Percentiles rank a stretch among this genome's conserved stretches.
Evolutionary conservation across 1,284 basidiomycete species (phyloP).

Genomic region (Coniferiporia weirii): DNA sequence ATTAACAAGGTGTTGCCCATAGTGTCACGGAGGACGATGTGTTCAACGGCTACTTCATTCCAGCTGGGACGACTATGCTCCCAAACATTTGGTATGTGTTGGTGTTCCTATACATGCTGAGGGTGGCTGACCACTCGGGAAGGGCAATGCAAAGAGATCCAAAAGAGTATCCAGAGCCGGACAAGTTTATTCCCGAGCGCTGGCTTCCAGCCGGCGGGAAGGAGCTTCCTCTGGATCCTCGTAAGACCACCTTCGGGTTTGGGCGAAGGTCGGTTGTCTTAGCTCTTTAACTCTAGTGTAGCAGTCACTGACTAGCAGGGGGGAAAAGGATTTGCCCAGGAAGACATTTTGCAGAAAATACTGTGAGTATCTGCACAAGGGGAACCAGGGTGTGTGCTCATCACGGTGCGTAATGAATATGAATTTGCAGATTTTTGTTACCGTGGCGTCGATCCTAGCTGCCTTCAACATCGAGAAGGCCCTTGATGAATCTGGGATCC

Average conservation of each 20-base stretch:
- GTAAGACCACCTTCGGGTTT: slow-evolving; percentile 10
- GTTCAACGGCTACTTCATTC: slow-evolving; percentile 19
- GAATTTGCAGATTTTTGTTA: slow-evolving; percentile 2
- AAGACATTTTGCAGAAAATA: slow-evolving; percentile 4
- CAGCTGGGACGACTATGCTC: slow-evolving; percentile 17
- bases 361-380: background rate
- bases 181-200: slow-evolving; percentile 17
- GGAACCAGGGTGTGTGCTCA: too few relatives aligned
- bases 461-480: slow-evolving; percentile 19
- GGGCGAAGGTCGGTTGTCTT: slow-evolving; percentile 13
- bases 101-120: too few relatives aligned
- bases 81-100: slow-evolving; percentile 18
- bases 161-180: slow-evolving; percentile 11
- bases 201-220: background rate
- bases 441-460: slow-evolving; percentile 17
- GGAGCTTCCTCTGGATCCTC: background rate
- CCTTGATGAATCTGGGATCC: slow-evolving; percentile 17
- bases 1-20: slow-evolving; percentile 19
- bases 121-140: background rate
- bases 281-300: too few relatives aligned
- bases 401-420: background rate
- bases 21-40: slow-evolving; percentile 22
- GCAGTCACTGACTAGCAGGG: background rate
- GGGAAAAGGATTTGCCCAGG: slow-evolving; percentile 12
- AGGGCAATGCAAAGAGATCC: slow-evolving; percentile 15